phyloP scores from a whole-genome alignment of 495 filamentous ascomycete species.

The Lindgomyces ingoldianus region DNA sequence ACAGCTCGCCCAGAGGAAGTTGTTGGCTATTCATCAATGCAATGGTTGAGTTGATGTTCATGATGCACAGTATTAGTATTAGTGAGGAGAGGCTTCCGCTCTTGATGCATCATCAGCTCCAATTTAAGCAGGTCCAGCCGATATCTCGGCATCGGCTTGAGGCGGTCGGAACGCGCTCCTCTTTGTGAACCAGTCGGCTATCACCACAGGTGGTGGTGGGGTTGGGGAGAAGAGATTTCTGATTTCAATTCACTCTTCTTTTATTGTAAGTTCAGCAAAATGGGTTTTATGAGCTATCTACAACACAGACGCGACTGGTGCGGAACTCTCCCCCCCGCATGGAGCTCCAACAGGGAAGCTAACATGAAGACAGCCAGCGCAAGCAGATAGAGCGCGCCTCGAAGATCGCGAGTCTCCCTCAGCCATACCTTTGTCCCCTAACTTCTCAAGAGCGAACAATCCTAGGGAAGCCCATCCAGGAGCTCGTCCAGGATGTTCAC shows the following conservation, averaged over 20 bases:
- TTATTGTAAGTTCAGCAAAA: slow-evolving; percentile 42
- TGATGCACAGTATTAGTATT: not conserved
- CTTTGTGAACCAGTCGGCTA: not conserved
- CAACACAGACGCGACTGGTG: slow-evolving; percentile 63
- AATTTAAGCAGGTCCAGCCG: slow-evolving; percentile 30
- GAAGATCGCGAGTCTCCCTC: slow-evolving; percentile 66
- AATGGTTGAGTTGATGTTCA: not conserved
- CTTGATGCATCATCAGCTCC: slow-evolving; percentile 6
- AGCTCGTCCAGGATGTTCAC: slow-evolving; percentile 78
- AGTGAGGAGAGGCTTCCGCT: not conserved
- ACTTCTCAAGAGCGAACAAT: slow-evolving; percentile 61
- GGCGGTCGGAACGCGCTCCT: slow-evolving; percentile 14
- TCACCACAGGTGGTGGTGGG: not conserved
- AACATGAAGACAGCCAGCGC: slow-evolving; percentile 58
- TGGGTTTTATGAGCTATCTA: slow-evolving; percentile 60
- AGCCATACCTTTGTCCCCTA: slow-evolving; percentile 65
- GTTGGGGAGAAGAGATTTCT: not conserved
- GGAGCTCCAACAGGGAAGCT: slow-evolving; percentile 4
- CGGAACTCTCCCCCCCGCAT: slow-evolving; percentile 17
- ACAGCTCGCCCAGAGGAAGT: not conserved
- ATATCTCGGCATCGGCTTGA: slow-evolving; percentile 28
- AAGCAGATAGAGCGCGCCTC: slow-evolving; percentile 76
- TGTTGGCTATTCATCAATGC: not conserved
- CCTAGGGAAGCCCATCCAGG: slow-evolving; percentile 71
- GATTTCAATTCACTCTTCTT: not conserved